Evolutionary conservation across 805 yeast species (phyloP).

Genomic region (Suhomyces sp.): DNA sequence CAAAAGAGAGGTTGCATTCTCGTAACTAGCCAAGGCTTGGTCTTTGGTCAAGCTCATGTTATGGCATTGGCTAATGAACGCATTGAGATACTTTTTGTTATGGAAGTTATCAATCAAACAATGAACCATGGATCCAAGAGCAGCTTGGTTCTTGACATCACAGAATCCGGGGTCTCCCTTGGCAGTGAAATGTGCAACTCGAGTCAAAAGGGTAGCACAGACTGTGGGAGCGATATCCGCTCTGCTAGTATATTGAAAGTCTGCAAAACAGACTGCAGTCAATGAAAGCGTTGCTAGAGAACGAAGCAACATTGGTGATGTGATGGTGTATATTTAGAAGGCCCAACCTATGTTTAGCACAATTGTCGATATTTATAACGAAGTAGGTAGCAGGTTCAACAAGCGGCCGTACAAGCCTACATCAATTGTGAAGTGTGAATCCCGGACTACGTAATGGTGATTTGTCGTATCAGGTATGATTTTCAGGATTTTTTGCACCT

Average conservation of each 20-base stretch:
- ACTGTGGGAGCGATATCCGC: background rate
- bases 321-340: no score
- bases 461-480: no score
- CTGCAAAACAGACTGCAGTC: background rate
- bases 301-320: no score
- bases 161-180: background rate
- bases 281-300: no score
- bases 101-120: slow-evolving; percentile 6
- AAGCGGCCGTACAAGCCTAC: no score
- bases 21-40: slow-evolving; percentile 32
- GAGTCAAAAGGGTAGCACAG: background rate
- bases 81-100: background rate
- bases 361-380: no score
- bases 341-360: no score
- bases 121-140: slow-evolving; percentile 9
- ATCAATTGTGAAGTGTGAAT: no score
- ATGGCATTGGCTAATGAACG: background rate
- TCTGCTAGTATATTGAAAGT: background rate
- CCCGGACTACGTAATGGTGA: no score
- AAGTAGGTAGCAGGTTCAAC: no score
- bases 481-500: no score
- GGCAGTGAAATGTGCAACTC: background rate
- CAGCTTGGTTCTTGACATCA: slow-evolving; percentile 6
- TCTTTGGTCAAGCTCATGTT: slow-evolving; percentile 25
- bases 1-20: slow-evolving; percentile 40